phyloP scores from a whole-genome alignment of 116 monocot species.

The Dioscorea cayenensis region DNA sequence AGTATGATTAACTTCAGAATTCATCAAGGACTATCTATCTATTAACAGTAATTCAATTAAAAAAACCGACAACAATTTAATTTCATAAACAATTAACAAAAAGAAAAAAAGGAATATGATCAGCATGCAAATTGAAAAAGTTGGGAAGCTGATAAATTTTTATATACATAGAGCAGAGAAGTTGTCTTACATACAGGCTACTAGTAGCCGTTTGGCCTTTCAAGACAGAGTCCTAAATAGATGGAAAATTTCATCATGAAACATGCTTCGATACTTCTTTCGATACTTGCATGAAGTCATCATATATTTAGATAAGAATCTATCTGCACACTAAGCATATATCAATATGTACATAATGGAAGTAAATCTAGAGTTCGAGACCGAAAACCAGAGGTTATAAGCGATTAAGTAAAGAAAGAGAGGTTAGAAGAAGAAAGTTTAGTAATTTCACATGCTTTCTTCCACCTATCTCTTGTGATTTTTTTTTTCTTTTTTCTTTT shows the following conservation, averaged over 20 bases:
- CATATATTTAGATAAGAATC: slow-evolving; percentile 5
- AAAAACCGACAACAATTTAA: too few species aligned
- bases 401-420: not conserved
- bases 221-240: too few species aligned
- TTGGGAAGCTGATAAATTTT: not conserved
- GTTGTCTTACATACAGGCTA: slow-evolving; percentile 8
- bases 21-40: too few species aligned
- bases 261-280: not conserved
- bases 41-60: too few species aligned
- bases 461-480: not conserved
- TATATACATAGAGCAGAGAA: not conserved
- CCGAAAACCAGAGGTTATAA: not conserved
- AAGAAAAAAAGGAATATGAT: not conserved
- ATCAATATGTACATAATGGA: not conserved
- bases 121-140: not conserved
- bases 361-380: not conserved
- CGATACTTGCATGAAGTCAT: not conserved
- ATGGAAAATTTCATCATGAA: too few species aligned
- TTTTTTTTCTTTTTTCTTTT: not conserved
- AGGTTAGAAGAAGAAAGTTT: not conserved
- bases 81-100: too few species aligned
- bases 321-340: not conserved
- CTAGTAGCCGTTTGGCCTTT: slow-evolving; percentile 2
- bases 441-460: not conserved
- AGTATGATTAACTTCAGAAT: not conserved